Evolutionary conservation across 805 yeast species (phyloP), one percentile per base, ranked within the genome.

Genomic region (Candida pseudoglaebosa): DNA sequence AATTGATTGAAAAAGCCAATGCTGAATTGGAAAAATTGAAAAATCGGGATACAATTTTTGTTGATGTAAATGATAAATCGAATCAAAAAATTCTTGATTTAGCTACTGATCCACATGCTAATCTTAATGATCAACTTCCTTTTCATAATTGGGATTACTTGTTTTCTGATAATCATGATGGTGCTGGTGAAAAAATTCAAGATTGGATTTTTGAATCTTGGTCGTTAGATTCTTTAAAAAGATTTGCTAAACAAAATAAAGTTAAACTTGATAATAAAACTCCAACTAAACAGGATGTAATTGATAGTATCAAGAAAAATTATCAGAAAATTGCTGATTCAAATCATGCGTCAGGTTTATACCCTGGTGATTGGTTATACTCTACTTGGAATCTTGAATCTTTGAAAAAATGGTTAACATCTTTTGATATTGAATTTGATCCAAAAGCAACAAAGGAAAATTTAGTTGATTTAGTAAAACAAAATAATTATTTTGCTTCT

Each of bases 351-450:
- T 62, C 73, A 15, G 77, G 77, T 5, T 53, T 55, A 29, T 75
- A 75, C 40, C 70, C 77, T 5, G 77, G 80, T 15, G 65, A 65
- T 24, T 71, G 74, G 72, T 58, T 77, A 40, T 80, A 78, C 52
- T 62, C 71, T 8, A 47, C 64, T 22, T 81, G 87, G 87, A 59
- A 71, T 16, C 52, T 57, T 6, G 69, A 68, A 6, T 77, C 74
- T 35, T 56, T 82, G 41, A 59, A 62, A 43, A 48, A 56, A 12
- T 77, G 82, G 77, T 61, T 82, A 41, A 50, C 62, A 24, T 62
- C 70, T 28, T 60, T 71, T 44, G 73, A 71, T 13, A 52, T 75
- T 33, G 42, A 41, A 1, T 49, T 43, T 34, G 57, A 64, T 17
- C 41, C 58, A 15, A 56, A 55, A 21, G 76, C 69, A 17, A 50